These are phyloP conservation scores for Lithocarpus polystachyus DNA, from an alignment of 306 rosid species.

Conservation along the genomic window DNA sequence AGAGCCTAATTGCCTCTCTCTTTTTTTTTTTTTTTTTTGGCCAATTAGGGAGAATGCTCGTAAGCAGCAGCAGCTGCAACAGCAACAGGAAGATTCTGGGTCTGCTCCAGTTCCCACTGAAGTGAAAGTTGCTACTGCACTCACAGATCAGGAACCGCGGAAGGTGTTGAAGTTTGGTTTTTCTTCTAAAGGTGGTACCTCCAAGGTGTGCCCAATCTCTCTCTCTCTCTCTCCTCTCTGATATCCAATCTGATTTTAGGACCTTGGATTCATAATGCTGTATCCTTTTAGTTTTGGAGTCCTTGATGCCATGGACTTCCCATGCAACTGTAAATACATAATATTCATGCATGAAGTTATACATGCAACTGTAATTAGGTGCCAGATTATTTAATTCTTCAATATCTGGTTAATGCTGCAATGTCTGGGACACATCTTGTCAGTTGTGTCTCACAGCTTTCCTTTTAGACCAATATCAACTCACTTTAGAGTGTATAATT, in stretches of 20 bases:
- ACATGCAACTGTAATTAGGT: background rate
- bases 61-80: conserved; percentile 71
- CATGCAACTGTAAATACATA: background rate
- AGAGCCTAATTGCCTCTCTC: background rate
- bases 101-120: conserved; percentile 51
- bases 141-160: conserved; percentile 82
- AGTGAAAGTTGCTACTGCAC: conserved; percentile 56
- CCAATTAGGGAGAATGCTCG: conserved; percentile 72
- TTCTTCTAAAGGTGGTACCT: conserved; percentile 74
- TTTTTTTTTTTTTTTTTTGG: conserved; percentile 17
- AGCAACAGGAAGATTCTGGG: conserved; percentile 59
- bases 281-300: background rate
- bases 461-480: background rate
- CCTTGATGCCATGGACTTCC: background rate
- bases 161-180: conserved; percentile 87
- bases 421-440: background rate
- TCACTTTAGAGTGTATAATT: background rate
- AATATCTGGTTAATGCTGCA: background rate
- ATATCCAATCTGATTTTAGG: background rate
- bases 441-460: background rate
- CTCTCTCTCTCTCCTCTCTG: background rate
- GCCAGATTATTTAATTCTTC: background rate
- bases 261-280: background rate
- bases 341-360: background rate
- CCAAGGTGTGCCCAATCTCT: conserved; percentile 44